A percentile compares a stretch with the other conserved stretches of the same genome.
These are phyloP conservation scores for Cyberlindnera mississippiensis DNA, from an alignment of 805 yeast species.

Conservation along the genomic window DNA sequence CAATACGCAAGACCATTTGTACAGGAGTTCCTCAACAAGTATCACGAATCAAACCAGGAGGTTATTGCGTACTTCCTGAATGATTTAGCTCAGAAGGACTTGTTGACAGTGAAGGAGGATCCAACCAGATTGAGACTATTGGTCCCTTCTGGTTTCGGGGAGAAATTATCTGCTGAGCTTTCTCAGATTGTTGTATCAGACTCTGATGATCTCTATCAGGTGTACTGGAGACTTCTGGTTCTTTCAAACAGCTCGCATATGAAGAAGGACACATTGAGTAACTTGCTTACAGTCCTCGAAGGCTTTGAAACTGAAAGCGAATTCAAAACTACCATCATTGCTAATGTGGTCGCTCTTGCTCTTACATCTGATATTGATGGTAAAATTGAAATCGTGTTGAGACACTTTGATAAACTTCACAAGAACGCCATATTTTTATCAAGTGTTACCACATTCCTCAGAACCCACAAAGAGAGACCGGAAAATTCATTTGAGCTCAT, in stretches of 20 bases:
- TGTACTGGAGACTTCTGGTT: slow-evolving; percentile 50
- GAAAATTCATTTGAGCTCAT: slow-evolving; percentile 18
- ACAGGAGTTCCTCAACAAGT: slow-evolving; percentile 43
- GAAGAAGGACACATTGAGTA: slow-evolving; percentile 16
- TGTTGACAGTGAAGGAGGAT: slow-evolving; percentile 17
- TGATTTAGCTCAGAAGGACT: slow-evolving; percentile 30
- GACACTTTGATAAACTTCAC: slow-evolving; percentile 21
- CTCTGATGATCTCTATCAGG: slow-evolving; percentile 29
- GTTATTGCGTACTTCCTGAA: slow-evolving; percentile 41
- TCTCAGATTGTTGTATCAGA: slow-evolving; percentile 3
- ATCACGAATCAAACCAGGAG: slow-evolving; percentile 36
- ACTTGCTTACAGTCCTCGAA: slow-evolving; percentile 3
- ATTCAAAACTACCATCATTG: slow-evolving; percentile 15
- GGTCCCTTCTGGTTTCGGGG: slow-evolving; percentile 19
- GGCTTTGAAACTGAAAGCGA: slow-evolving; percentile 5
- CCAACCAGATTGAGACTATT: slow-evolving; percentile 11
- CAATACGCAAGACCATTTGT: slow-evolving; percentile 42
- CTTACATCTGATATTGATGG: slow-evolving; percentile 3
- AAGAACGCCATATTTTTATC: slow-evolving; percentile 17
- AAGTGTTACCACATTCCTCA: slow-evolving; percentile 18
- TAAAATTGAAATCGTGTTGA: slow-evolving; percentile 6
- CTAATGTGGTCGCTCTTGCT: slow-evolving; percentile 18
- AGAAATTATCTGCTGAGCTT: slow-evolving; percentile 11
- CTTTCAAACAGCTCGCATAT: slow-evolving; percentile 35
- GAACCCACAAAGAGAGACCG: slow-evolving; percentile 3